A percentile compares a stretch with the other conserved stretches of the same genome.
Conservation (phyloP, 75 land plant genomes). For the Cupressus sempervirens region DNA sequence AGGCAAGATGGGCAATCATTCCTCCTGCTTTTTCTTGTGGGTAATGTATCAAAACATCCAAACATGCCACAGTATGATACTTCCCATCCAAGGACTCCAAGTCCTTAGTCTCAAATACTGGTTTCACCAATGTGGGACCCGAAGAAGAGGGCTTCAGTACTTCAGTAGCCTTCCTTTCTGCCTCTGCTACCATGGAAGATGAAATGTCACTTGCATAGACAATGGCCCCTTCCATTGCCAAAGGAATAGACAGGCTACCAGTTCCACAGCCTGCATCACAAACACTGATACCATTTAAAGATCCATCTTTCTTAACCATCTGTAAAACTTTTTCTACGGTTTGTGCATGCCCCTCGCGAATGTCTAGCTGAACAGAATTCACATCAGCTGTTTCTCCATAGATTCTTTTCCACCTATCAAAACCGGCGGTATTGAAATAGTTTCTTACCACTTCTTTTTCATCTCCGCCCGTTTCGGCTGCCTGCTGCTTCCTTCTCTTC, state of each 20-base stretch:
- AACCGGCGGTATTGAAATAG: slow-evolving; percentile 93
- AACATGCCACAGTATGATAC: slow-evolving; percentile 84
- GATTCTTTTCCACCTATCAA: slow-evolving; percentile 89
- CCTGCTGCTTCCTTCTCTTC: slow-evolving; percentile 71
- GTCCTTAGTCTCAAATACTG: slow-evolving; percentile 81
- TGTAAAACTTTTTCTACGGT: slow-evolving; percentile 77
- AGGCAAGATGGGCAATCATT: slow-evolving; percentile 91
- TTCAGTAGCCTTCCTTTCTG: slow-evolving; percentile 47
- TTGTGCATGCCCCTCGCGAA: slow-evolving; percentile 87
- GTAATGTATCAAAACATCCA: slow-evolving; percentile 97
- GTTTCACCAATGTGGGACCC: slow-evolving; percentile 16
- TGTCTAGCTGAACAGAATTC: slow-evolving; percentile 87
- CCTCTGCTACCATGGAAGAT: slow-evolving; percentile 94
- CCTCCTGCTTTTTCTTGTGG: slow-evolving; percentile 85
- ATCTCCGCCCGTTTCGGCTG: slow-evolving; percentile 78
- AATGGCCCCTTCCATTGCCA: slow-evolving; percentile 71
- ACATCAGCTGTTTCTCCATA: slow-evolving; percentile 91
- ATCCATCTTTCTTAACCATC: slow-evolving; percentile 51
- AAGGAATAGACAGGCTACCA: slow-evolving; percentile 82
- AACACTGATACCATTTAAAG: slow-evolving; percentile 58
- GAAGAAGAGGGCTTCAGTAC: slow-evolving; percentile 7
- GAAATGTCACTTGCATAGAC: slow-evolving; percentile 96
- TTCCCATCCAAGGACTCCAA: slow-evolving; percentile 82
- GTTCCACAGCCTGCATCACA: slow-evolving; percentile 99
- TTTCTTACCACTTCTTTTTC: slow-evolving; percentile 90